These are phyloP conservation scores for Colletotrichum ledebouriae DNA, from an alignment of 2,329 filamentous ascomycete genomes.

Conservation along the genomic window DNA sequence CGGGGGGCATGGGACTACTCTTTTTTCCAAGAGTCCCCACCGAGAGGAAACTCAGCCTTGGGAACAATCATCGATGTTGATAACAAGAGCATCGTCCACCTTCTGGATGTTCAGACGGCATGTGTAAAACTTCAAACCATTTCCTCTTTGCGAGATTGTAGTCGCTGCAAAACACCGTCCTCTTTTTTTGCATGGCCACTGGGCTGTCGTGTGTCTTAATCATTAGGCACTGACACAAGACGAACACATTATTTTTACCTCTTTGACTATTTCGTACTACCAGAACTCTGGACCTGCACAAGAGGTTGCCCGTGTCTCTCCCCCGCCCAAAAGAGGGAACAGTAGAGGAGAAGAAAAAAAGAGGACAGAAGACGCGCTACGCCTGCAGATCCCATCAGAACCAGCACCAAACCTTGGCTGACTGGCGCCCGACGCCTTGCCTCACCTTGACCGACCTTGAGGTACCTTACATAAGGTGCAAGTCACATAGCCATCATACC, in stretches of 20 bases:
- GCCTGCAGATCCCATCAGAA: neutral
- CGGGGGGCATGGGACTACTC: constrained; percentile 20
- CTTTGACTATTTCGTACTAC: neutral
- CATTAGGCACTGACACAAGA: constrained; percentile 11
- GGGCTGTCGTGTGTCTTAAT: constrained; percentile 21
- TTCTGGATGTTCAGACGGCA: constrained; percentile 1
- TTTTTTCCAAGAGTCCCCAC: constrained; percentile 14
- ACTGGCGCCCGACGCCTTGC: constrained; percentile 33
- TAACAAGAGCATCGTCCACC: constrained; percentile 17
- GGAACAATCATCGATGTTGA: constrained; percentile 14
- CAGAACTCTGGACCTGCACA: neutral
- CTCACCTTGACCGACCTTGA: neutral
- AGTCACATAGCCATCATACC: neutral
- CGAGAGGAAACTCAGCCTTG: constrained; percentile 15
- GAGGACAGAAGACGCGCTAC: constrained; percentile 26
- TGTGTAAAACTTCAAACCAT: neutral
- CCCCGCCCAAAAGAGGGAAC: neutral
- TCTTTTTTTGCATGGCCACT: neutral
- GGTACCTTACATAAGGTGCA: constrained; percentile 35
- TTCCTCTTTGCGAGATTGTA: neutral
- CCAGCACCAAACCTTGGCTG: constrained; percentile 18
- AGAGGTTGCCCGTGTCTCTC: constrained; percentile 10
- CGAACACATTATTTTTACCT: neutral
- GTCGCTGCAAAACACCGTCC: neutral
- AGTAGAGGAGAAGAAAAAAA: constrained; percentile 12